Evolutionary conservation across 2,329 filamentous ascomycete species (phyloP).

Genomic region (Venturia asperata): DNA sequence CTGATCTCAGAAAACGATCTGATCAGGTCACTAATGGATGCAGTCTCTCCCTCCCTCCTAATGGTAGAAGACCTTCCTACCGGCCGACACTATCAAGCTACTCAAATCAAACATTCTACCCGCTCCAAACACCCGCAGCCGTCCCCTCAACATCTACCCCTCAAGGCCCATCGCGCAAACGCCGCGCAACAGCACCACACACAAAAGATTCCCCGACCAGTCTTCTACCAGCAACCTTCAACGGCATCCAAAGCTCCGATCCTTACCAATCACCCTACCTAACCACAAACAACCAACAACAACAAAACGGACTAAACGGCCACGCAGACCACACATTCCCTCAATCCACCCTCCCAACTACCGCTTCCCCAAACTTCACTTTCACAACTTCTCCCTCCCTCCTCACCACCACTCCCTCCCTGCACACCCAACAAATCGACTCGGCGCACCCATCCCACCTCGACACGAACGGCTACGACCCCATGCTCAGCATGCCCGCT

Average conservation of each 20-base stretch:
- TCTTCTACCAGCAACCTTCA: conserved; percentile 9
- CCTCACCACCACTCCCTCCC: not conserved
- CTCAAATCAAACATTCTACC: not conserved
- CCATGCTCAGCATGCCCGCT: conserved; percentile 37
- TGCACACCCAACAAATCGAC: no score
- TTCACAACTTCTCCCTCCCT: not conserved
- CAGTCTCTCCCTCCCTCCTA: not conserved
- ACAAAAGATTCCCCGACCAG: not conserved
- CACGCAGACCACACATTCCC: not conserved
- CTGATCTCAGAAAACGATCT: not conserved
- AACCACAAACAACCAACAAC: not conserved
- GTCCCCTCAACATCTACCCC: conserved; percentile 7
- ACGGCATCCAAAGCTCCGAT: conserved; percentile 8
- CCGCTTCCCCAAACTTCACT: not conserved
- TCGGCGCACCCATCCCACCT: not conserved
- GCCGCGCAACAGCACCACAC: not conserved
- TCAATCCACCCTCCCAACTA: not conserved
- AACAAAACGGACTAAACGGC: conserved; percentile 1
- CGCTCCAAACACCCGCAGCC: conserved; percentile 8
- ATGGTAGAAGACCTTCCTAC: not conserved
- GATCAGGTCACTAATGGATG: not conserved
- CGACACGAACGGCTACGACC: conserved; percentile 26
- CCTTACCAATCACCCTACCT: conserved; percentile 22
- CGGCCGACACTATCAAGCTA: not conserved
- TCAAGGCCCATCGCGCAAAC: conserved; percentile 6